phyloP scores from a whole-genome alignment of 371 early-diverging fungal species.

The Apophysomyces variabilis region DNA sequence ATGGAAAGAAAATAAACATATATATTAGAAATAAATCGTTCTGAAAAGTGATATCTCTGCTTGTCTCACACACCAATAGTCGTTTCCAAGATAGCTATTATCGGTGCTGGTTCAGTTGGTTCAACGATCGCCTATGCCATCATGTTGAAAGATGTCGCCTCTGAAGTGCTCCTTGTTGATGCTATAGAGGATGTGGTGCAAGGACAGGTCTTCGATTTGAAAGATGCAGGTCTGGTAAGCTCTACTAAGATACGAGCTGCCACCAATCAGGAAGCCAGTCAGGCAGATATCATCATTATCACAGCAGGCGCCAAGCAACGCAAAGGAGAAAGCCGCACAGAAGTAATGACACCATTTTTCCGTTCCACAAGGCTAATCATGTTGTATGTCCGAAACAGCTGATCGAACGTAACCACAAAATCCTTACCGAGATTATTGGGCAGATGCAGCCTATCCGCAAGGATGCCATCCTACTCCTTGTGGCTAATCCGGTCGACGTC shows the following conservation, averaged over 20 bases:
- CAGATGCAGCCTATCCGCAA: slow-evolving; percentile 77
- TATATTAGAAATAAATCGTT: not conserved
- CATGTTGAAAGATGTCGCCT: slow-evolving; percentile 69
- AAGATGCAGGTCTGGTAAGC: slow-evolving; percentile 75
- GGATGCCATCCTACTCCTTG: slow-evolving; percentile 74
- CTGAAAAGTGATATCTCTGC: not conserved
- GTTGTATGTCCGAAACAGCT: slow-evolving; percentile 37
- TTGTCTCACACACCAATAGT: not conserved
- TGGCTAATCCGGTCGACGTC: slow-evolving; percentile 85
- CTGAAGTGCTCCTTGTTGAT: slow-evolving; percentile 79
- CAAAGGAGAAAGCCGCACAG: slow-evolving; percentile 75
- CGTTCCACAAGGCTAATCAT: slow-evolving; percentile 1
- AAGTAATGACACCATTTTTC: slow-evolving; percentile 20
- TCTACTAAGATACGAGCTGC: slow-evolving; percentile 65
- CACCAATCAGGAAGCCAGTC: slow-evolving; percentile 74
- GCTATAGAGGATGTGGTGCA: slow-evolving; percentile 60
- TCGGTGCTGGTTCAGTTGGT: slow-evolving; percentile 88
- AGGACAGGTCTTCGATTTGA: slow-evolving; percentile 81
- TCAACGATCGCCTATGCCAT: slow-evolving; percentile 77
- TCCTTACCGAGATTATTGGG: slow-evolving; percentile 71
- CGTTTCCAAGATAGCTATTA: slow-evolving; percentile 57
- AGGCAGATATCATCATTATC: slow-evolving; percentile 83
- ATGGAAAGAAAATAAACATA: not conserved
- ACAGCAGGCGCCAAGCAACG: slow-evolving; percentile 91
- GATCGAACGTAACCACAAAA: slow-evolving; percentile 80